phyloP scores from a whole-genome alignment of 768 basidiomycete species.

The Boletus fagicola region DNA sequence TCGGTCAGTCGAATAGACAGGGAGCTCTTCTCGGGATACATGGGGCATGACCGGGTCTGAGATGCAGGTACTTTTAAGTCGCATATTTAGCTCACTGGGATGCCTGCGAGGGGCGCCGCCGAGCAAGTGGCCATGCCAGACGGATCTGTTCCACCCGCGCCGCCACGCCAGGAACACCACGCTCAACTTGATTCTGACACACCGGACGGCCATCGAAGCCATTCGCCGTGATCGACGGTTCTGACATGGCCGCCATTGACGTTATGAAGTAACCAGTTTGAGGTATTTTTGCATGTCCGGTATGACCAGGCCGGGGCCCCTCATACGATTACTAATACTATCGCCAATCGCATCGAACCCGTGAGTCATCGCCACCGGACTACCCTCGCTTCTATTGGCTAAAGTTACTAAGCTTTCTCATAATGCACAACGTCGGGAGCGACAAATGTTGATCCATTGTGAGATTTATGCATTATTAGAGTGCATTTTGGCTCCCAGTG shows the following conservation, averaged over 20 bases:
- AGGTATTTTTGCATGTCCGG: neutral
- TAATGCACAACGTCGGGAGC: neutral
- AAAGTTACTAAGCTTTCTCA: neutral
- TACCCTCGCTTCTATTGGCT: neutral
- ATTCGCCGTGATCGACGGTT: neutral
- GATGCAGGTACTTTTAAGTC: constrained; percentile 1
- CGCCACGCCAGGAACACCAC: neutral
- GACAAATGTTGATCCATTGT: too few species aligned
- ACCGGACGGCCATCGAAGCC: neutral
- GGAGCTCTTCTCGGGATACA: constrained; percentile 37
- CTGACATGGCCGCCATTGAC: neutral
- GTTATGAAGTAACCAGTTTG: neutral
- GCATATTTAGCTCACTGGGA: neutral
- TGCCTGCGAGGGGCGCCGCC: neutral
- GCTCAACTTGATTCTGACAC: neutral
- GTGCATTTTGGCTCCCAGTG: too few species aligned
- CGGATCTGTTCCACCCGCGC: constrained; percentile 13
- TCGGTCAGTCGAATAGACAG: constrained; percentile 66
- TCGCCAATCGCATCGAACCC: neutral
- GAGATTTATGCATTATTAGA: too few species aligned
- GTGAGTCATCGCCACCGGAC: neutral
- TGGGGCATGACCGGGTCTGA: neutral
- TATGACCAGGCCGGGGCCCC: too few species aligned
- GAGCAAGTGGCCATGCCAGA: neutral
- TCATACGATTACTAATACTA: too few species aligned